Conservation (phyloP, 2,329 filamentous ascomycete genomes). For the Huntiella omanensis region DNA sequence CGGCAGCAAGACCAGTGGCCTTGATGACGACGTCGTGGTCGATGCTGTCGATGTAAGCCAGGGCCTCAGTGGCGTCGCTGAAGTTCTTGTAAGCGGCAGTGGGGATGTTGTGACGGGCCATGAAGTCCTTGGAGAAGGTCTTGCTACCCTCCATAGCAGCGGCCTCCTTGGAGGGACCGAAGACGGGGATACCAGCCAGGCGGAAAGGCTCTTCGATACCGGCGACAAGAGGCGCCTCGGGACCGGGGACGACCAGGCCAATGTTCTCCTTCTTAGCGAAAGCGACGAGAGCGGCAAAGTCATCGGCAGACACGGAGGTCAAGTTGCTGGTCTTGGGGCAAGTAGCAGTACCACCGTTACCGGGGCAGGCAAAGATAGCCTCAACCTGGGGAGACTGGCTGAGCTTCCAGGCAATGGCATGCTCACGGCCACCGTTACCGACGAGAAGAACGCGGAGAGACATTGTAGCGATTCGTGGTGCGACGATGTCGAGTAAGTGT, state of each 20-base stretch:
- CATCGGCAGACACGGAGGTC: slow-evolving; percentile 45
- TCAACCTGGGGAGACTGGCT: slow-evolving; percentile 63
- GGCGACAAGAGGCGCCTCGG: slow-evolving; percentile 83
- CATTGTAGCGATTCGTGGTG: slow-evolving; percentile 1
- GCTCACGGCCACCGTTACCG: slow-evolving; percentile 86
- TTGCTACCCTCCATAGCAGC: slow-evolving; percentile 92
- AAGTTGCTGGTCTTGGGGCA: slow-evolving; percentile 59
- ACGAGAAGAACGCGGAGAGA: slow-evolving; percentile 54
- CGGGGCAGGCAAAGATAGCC: slow-evolving; percentile 51
- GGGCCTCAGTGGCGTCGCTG: slow-evolving; percentile 51
- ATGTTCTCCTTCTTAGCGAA: slow-evolving; percentile 56
- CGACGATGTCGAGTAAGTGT: not conserved
- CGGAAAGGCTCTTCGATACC: slow-evolving; percentile 75
- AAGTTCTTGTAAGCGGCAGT: slow-evolving; percentile 89
- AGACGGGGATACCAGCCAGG: slow-evolving; percentile 53
- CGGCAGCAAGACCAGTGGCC: slow-evolving; percentile 75
- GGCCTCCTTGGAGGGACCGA: slow-evolving; percentile 69
- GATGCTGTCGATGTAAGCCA: slow-evolving; percentile 53
- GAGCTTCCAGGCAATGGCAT: slow-evolving; percentile 87
- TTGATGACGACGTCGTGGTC: slow-evolving; percentile 76
- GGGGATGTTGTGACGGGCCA: slow-evolving; percentile 76
- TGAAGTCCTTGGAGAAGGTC: slow-evolving; percentile 94
- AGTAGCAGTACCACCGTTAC: slow-evolving; percentile 70
- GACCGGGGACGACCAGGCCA: slow-evolving; percentile 75
- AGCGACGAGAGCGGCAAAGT: slow-evolving; percentile 59